Evolutionary conservation across 75 land plant genomes (phyloP).

Genomic region (Azolla pinnata): DNA sequence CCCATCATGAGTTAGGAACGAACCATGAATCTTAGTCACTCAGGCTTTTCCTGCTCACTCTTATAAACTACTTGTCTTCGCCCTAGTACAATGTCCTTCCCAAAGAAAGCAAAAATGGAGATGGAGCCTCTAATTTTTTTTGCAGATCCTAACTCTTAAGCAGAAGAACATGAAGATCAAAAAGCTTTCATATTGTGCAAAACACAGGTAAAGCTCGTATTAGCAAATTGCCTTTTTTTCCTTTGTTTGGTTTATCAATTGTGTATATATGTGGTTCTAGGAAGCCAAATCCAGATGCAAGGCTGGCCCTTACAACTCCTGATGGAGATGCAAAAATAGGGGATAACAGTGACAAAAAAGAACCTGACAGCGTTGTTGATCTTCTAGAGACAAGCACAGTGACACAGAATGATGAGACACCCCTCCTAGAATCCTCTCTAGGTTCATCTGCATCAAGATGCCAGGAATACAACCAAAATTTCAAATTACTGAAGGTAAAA

Average conservation of each 20-base stretch:
- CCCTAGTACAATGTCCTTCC: too few species aligned
- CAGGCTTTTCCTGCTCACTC: too few species aligned
- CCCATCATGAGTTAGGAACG: not conserved
- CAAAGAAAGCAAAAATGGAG: not conserved
- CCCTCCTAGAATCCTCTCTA: not conserved
- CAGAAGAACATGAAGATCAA: slow-evolving; percentile 1
- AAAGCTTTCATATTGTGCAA: slow-evolving; percentile 8
- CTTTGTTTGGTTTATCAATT: not conserved
- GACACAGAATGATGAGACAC: not conserved
- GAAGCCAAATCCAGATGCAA: slow-evolving; percentile 9
- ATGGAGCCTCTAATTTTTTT: not conserved
- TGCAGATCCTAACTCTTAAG: slow-evolving; percentile 6
- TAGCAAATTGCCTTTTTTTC: not conserved
- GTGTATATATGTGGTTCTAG: not conserved
- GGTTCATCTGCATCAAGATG: slow-evolving; percentile 1
- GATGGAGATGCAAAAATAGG: not conserved
- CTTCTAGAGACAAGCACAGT: not conserved
- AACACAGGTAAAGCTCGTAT: slow-evolving; percentile 1
- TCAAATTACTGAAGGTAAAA: not conserved
- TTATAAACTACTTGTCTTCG: too few species aligned
- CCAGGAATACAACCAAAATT: not conserved
- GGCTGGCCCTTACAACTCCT: not conserved
- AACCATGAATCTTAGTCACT: too few species aligned
- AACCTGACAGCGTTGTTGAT: slow-evolving; percentile 6
- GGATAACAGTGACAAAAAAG: not conserved